Conservation (phyloP, 2,329 filamentous ascomycete genomes). For the Fusarium palustre region DNA sequence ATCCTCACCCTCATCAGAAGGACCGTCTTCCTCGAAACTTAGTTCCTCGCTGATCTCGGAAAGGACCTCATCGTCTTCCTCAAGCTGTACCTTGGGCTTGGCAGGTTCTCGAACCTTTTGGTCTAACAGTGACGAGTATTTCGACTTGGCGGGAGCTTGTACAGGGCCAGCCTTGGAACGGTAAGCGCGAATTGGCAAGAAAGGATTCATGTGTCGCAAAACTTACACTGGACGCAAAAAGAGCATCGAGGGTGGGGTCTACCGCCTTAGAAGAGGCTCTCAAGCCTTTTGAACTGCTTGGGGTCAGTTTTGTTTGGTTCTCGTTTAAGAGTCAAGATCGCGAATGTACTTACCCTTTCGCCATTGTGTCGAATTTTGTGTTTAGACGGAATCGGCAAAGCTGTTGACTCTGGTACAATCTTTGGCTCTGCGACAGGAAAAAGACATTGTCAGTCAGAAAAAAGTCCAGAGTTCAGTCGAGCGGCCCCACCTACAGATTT, state of each 20-base stretch:
- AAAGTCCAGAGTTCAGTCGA: slow-evolving; percentile 39
- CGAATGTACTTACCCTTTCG: slow-evolving; percentile 38
- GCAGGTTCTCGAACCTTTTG: slow-evolving; percentile 51
- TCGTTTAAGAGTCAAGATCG: slow-evolving; percentile 5
- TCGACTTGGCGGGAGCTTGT: slow-evolving; percentile 57
- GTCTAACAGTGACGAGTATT: slow-evolving; percentile 56
- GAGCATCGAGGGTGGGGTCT: slow-evolving; percentile 75
- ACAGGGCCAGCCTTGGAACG: slow-evolving; percentile 63
- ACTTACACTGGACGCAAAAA: slow-evolving; percentile 80
- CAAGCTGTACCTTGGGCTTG: slow-evolving; percentile 45
- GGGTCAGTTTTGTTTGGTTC: slow-evolving; percentile 31
- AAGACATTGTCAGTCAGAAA: slow-evolving; percentile 41
- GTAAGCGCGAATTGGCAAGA: slow-evolving; percentile 28
- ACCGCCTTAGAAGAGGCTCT: slow-evolving; percentile 65
- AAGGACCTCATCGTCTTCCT: slow-evolving; percentile 51
- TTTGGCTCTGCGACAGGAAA: slow-evolving; percentile 38
- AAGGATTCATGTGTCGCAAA: slow-evolving; percentile 16
- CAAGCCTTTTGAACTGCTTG: slow-evolving; percentile 55
- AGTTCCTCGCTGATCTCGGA: slow-evolving; percentile 52
- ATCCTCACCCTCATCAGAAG: slow-evolving; percentile 44
- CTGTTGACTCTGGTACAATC: slow-evolving; percentile 23
- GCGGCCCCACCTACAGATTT: slow-evolving; percentile 34
- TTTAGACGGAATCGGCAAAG: slow-evolving; percentile 13
- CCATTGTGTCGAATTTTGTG: slow-evolving; percentile 36
- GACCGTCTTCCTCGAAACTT: slow-evolving; percentile 51